Conservation (phyloP, 331 rosid genomes). For the Ulmus americana region DNA sequence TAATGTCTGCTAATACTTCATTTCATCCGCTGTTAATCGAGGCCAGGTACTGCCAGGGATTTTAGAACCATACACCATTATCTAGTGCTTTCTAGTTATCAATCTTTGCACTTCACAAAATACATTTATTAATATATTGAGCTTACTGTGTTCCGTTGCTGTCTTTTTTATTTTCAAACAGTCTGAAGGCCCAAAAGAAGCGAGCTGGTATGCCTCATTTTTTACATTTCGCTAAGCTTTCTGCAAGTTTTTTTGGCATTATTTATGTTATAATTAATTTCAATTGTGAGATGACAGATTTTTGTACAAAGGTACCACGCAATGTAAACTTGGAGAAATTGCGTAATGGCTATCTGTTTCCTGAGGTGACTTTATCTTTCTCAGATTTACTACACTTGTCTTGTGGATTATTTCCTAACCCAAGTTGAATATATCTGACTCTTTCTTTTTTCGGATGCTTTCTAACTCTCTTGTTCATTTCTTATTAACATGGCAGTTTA, state of each 20-base stretch:
- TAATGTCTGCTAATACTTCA: constrained; percentile 21
- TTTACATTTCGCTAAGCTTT: constrained; percentile 11
- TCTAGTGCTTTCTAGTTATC: neutral
- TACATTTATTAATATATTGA: constrained; percentile 11
- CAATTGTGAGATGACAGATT: constrained; percentile 33
- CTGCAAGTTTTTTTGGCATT: constrained; percentile 1
- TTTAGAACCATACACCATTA: constrained; percentile 2
- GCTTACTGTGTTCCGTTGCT: neutral
- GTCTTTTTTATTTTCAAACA: constrained; percentile 28
- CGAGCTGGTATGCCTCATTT: constrained; percentile 37
- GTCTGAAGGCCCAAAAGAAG: constrained; percentile 31
- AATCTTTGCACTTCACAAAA: neutral
- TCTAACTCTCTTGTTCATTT: neutral
- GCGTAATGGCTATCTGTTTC: constrained; percentile 56
- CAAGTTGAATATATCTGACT: neutral
- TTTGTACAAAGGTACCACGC: constrained; percentile 51
- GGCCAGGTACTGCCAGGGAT: constrained; percentile 36
- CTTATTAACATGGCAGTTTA: neutral
- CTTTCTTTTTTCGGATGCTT: neutral
- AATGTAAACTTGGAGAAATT: constrained; percentile 63
- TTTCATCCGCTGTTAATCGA: constrained; percentile 32
- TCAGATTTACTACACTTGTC: neutral
- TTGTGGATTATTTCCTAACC: constrained; percentile 1
- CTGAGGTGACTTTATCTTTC: constrained; percentile 45
- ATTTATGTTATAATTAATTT: constrained; percentile 2